Evolutionary conservation across 176 grass and related monocot species (phyloP).

Genomic region (Eleusine indica): DNA sequence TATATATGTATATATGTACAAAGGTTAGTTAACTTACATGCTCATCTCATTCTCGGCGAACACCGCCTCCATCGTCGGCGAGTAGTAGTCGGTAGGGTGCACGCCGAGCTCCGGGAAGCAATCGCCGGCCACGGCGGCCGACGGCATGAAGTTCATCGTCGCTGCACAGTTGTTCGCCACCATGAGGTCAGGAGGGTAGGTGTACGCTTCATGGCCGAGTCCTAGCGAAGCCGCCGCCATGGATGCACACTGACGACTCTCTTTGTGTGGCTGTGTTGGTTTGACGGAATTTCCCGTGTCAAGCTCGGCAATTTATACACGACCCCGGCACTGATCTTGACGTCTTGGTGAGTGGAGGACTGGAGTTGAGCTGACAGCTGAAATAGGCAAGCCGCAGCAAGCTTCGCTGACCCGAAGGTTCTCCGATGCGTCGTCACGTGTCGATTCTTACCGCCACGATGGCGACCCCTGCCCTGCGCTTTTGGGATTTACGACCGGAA

Average conservation of each 20-base stretch:
- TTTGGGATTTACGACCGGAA: conserved; percentile 30
- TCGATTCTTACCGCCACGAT: neutral
- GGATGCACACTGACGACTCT: neutral
- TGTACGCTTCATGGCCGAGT: conserved; percentile 18
- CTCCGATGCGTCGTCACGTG: conserved; percentile 34
- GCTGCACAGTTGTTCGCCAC: neutral
- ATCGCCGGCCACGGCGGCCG: neutral
- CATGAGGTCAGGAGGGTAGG: neutral
- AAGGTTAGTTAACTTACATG: neutral
- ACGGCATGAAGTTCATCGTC: neutral
- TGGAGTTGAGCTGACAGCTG: too few species aligned
- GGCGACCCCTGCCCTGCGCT: neutral
- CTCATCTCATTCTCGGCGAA: neutral
- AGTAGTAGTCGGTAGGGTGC: neutral
- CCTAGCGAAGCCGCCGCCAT: conserved; percentile 52
- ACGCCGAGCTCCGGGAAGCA: conserved; percentile 17
- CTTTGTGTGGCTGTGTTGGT: neutral
- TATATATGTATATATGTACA: neutral
- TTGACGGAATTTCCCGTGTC: conserved; percentile 35
- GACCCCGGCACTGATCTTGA: neutral
- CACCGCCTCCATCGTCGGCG: conserved; percentile 7
- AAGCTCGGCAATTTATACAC: conserved; percentile 44
- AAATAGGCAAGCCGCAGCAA: neutral
- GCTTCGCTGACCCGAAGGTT: conserved; percentile 31
- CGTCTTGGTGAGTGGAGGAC: neutral